Evolutionary conservation across 2,329 filamentous ascomycete species (phyloP), one percentile per base, ranked within the genome.

Genomic region (Talaromyces pinophilus): DNA sequence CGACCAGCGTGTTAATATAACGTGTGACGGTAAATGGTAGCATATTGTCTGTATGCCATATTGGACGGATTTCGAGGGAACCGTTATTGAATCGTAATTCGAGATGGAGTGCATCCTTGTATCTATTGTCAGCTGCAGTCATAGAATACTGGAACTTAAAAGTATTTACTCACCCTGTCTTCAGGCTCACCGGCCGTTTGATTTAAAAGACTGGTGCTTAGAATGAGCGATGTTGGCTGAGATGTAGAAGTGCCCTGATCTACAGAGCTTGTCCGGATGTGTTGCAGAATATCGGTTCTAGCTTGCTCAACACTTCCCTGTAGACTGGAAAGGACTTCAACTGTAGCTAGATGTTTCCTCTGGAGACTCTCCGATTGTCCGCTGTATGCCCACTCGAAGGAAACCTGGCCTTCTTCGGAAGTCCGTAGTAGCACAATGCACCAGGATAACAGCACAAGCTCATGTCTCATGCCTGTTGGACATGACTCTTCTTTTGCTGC

Each of bases 401-500:
- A 69, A 11, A 77, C 68, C 17, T 76, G 72, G 42, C 72, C 72
- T 17, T 78, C 78, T 69, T 84, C 82, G 10, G 74, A 73, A 1
- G 77, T 81, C 11, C 81, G 76, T 64, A 82, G 65, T 7, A 83
- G 77, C 6, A 81, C 77, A 13, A 83, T 73, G 15, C 82, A 75
- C 82, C 82, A 84, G 48, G 82, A 76, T 42, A 79, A 54, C 11
- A 83, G 75, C 13, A 83, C 19, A 17, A 80, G 62, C 19, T 81
- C 80, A n/a, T 82, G 78, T 65, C 69, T 79, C 71, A 80, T 74
- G 35, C 75, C 72, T 7, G 79, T 80, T 17, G 70, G 70, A 11
- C 72, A 74, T 2, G 40, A 33, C 7, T 44, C 17, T 74, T 63
- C 42, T 1, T 76, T 67, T 38, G 73, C 68, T 11, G 65, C 68